Evolutionary conservation across 106 monocot genomes (phyloP), one percentile per base, ranked within the genome.

Genomic region (Chionographis japonica): DNA sequence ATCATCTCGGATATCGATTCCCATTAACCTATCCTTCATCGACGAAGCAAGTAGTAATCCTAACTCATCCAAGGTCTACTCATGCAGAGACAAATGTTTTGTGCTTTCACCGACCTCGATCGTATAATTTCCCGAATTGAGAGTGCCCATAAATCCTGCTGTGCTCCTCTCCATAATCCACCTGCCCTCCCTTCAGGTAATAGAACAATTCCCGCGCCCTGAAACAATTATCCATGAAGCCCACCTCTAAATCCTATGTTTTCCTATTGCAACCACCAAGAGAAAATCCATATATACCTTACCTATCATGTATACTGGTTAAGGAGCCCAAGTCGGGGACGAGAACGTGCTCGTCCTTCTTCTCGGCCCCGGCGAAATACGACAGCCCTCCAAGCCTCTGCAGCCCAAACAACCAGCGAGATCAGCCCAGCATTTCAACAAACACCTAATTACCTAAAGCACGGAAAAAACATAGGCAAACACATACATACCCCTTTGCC

Each of bases 281-380:
- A 15, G 38, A 19, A 19, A 51, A 52, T 37, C 52, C 13, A 54
- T 37, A 3, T 3, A 38, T 14, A 37, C 17, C 40, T 42, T 52
- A 92, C 92, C 92, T 88, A 62, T 92, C 92, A 70, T 92, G 75
- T 41, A 88, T 80, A 80, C 92, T 92, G 42, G 92, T 88, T 58
- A 88, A 68, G 12, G 92, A 92, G n/a, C 92, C 92, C 75, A 92
- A 74, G 60, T 92, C 92, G 3, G 92, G 92, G 40, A 92, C 92
- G 4, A 92, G 83, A 52, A 92, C 88, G 17, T 77, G 71, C 8
- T 80, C 85, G 54, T 88, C 88, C 76, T 78, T 88, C 85, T 80
- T 88, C 82, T 92, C 92, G 4, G 88, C 92, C 13, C 92, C 88
- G 41, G 82, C 92, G 51, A 92, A 92, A 69, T 92, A 92, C 0